Evolutionary conservation across 345 rosid species (phyloP), one percentile per base, ranked within the genome.

Genomic region (Stellera chamaejasme): DNA sequence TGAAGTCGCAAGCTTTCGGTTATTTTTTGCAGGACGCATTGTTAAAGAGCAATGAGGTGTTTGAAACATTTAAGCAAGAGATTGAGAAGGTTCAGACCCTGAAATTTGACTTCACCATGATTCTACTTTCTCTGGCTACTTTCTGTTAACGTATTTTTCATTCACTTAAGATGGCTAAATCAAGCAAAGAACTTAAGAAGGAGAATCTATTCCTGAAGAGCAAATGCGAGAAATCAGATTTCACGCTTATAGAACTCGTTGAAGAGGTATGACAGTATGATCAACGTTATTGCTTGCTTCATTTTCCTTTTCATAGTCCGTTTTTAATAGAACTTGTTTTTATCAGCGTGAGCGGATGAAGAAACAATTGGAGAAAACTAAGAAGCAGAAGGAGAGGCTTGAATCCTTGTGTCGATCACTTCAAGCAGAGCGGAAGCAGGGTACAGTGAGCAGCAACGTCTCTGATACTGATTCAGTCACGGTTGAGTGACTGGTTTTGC

Each of bases 341-440:
- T 56, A 53, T 53, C 82, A 92, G 96, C 88, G 93, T 7, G 96
- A 92, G 56, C 69, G 69, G 56, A 13, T 73, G 78, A 92, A 85
- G 85, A 82, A 84, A 69, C 84, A 73, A 55, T 66, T 88, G 65
- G 90, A 88, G 82, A 92, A 82, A 75, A 77, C 80, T 19, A 92
- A 79, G 82, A 92, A 92, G 54, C 98, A 92, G 74, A 92, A 92
- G 70, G 93, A 82, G 45, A 88, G 79, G 75, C 88, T 85, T 39
- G 98, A 92, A 71, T 85, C 90, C 9, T 72, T 88, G 59, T 92
- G 93, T 74, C 78, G 96, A 53, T 80, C 93, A n/a, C 95, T 88
- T 65, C 98, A 85, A 68, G 90, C 93, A 10, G 95, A 92, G 72
- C 76, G 96, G 75, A 88, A 79, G 65, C 93, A 79, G 60, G 76